Base-by-base conservation (phyloP, 495 filamentous ascomycete genomes). In the Penicillium mononematosum region DNA sequence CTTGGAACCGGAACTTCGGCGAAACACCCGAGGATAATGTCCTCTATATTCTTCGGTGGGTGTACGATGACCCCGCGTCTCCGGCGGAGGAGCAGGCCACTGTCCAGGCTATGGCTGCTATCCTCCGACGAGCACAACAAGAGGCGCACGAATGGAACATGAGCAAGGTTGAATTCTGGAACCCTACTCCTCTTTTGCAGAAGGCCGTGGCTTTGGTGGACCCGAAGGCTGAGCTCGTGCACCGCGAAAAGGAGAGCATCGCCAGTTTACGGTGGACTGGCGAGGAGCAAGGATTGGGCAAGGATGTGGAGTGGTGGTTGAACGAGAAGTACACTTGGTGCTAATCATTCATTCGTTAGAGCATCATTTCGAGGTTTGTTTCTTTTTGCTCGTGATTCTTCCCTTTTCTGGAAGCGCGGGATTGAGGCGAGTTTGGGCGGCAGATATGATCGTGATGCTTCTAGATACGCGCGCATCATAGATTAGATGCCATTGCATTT, bases 311-410 rank as follows among this genome's bases (percentile, higher is more conserved):
- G 46, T 98, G 94, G 94, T 70, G 91, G 50, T 81, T 79, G 58
- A 96, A 95, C 66, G 92, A 98, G 81, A 96, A 95, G 79, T 97
- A 85, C 75, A 88, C 83, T 19, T 98, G 93, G 93, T 96, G 90
- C 69, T 97, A 71, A 84, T 45, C 36, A 32, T 14, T 20, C 16
- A 52, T 5, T 44, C 44, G 8, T 43, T 44, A 14, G 12, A 29
- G 5, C 27, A 45, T 56, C 19, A 22, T 60, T 50, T 59, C 34
- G 42, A 49, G 43, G 48, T 38, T 36, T 46, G 34, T 19, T 47
- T 53, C 29, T 58, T 53, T 31, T 46, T 54, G 54, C n/a, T 47
- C 20, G 25, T 27, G n/a, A 17, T 56, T 47, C 17, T 46, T 53
- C 53, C 29, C 27, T 49, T 44, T 50, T 49, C 17, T 31, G 38